Evolutionary conservation across 495 filamentous ascomycete species (phyloP), one percentile per base, ranked within the genome.

Genomic region (Penicillium ochrochloron): DNA sequence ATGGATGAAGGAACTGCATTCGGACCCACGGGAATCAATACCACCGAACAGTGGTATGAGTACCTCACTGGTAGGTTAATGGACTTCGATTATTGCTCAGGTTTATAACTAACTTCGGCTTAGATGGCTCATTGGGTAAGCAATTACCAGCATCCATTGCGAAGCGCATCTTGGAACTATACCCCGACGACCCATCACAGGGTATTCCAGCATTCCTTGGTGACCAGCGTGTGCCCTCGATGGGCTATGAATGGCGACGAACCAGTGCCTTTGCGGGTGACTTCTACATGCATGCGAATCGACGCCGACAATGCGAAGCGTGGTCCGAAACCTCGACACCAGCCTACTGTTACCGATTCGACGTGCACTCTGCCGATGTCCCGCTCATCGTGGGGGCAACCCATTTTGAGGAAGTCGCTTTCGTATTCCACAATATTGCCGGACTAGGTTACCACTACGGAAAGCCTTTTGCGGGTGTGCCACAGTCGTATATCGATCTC

Each of bases 271-370:
- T 84, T 58, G 76, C 77, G 9, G 86, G 85, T 6, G 86, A 89
- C 70, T 67, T 78, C 25, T 69, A 72, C 46, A 85, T 89, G 79
- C 84, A 85, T 48, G 84, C 83, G 1, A 80, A 82, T 31, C 82
- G 86, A 3, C 81, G 88, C 11, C 76, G 79, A 34, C 83, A 84
- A 33, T 86, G 83, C 62, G 73, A 86, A 63, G 70, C 79, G 0
- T 89, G 85, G 82, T 68, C 82, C 14, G 73, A 72, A 9, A 66
- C 69, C 17, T 74, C 70, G 0, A 71, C 83, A 2, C 69, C 78
- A 12, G 86, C 86, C 9, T 89, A 86, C 76, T 84, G 84, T 72
- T 89, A 86, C 73, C 84, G 85, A 10, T 90, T 88, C 74, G 85
- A 89, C 68, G 79, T 82, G 37, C 76, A 76, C 42, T 70, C 78